phyloP scores from a whole-genome alignment of 345 rosid genomes.

The Cardamine chenopodiifolia region DNA sequence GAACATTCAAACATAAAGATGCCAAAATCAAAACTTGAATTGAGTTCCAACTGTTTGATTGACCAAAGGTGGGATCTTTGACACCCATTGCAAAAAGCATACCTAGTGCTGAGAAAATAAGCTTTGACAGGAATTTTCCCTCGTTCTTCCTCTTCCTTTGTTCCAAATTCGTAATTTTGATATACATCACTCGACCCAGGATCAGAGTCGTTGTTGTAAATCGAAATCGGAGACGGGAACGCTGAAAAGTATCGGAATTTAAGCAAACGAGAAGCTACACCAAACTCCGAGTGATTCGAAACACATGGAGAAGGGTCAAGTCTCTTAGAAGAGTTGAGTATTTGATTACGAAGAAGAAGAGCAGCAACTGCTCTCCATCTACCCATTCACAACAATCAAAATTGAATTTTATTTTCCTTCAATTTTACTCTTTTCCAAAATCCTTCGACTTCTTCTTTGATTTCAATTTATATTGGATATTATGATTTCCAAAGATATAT shows the following conservation, averaged over 20 bases:
- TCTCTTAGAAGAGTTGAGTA: conserved; percentile 33
- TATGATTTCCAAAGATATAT: neutral
- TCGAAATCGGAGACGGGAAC: conserved; percentile 58
- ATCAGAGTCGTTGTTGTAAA: conserved; percentile 53
- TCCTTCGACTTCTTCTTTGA: neutral
- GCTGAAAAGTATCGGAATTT: conserved; percentile 57
- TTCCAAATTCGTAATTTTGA: conserved; percentile 42
- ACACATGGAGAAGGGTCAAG: conserved; percentile 15
- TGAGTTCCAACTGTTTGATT: neutral
- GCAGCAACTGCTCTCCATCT: conserved; percentile 60
- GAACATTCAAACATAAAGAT: conserved; percentile 21
- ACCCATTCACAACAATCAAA: conserved; percentile 57
- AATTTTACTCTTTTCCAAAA: neutral
- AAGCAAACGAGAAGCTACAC: conserved; percentile 7
- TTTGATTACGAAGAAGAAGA: conserved; percentile 46
- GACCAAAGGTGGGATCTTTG: neutral
- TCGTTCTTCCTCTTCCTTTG: conserved; percentile 57
- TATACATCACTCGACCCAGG: conserved; percentile 52
- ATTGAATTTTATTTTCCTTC: neutral
- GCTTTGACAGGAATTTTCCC: conserved; percentile 83
- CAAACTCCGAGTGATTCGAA: conserved; percentile 1
- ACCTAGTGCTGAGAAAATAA: conserved; percentile 87
- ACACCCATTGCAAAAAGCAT: conserved; percentile 1
- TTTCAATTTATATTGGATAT: neutral
- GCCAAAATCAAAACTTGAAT: neutral